Percentiles rank a stretch among this genome's conserved stretches.
Evolutionary conservation across 2,329 filamentous ascomycete genomes (phyloP).

Genomic region (Mariannaea elegans): DNA sequence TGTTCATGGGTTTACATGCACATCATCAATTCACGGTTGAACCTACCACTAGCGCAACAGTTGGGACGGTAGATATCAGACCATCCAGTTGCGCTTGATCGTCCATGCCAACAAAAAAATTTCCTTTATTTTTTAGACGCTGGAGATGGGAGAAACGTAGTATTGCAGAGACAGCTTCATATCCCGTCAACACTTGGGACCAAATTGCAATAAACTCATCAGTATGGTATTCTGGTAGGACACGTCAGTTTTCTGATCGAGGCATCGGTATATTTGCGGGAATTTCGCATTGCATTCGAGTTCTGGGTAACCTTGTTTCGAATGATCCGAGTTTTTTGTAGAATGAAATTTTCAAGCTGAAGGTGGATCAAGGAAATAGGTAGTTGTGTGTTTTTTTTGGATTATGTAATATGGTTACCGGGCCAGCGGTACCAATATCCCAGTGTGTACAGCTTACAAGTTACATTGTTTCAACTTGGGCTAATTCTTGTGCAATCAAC

Average conservation of each 20-base stretch:
- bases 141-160: too few relatives aligned
- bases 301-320: neutral
- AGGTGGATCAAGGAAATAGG: constrained; percentile 24
- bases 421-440: neutral
- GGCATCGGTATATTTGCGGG: neutral
- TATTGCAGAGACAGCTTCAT: too few relatives aligned
- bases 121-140: too few relatives aligned
- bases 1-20: constrained; percentile 34
- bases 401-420: constrained; percentile 32
- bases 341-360: constrained; percentile 27
- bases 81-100: neutral
- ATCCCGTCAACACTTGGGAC: too few relatives aligned
- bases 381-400: too few relatives aligned
- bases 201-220: too few relatives aligned
- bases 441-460: too few relatives aligned
- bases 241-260: constrained; percentile 4
- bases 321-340: constrained; percentile 8
- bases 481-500: too few relatives aligned
- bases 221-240: neutral
- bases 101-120: too few relatives aligned
- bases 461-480: too few relatives aligned
- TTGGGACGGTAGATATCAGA: neutral
- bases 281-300: neutral
- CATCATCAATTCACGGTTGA: constrained; percentile 21
- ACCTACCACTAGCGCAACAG: constrained; percentile 14